Conservation (phyloP, 202 grass and related monocot genomes). For the Carex sylvatica region DNA sequence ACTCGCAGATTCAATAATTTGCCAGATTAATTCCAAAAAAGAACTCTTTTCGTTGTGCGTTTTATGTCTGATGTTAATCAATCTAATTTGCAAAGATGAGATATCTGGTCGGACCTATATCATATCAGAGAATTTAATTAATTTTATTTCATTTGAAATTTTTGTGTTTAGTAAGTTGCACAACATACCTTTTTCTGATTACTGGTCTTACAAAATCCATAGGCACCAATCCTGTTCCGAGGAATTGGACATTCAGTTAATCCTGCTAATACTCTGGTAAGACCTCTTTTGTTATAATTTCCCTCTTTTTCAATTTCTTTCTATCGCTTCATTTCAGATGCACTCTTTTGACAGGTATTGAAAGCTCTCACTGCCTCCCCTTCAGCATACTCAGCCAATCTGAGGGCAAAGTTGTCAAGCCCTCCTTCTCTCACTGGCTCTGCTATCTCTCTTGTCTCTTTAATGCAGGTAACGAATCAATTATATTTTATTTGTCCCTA, state of each 20-base stretch:
- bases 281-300: constrained; percentile 21
- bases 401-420: constrained; percentile 55
- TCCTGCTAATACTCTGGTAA: constrained; percentile 82
- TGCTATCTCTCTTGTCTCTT: constrained; percentile 78
- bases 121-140: not conserved
- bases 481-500: constrained; percentile 14
- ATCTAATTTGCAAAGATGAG: not conserved
- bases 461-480: constrained; percentile 68
- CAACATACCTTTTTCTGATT: not conserved
- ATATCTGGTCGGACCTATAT: not conserved
- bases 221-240: constrained; percentile 86
- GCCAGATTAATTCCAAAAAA: not conserved
- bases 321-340: not conserved
- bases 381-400: constrained; percentile 92
- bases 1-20: not conserved
- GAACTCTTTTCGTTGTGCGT: not conserved
- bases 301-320: constrained; percentile 3
- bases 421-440: constrained; percentile 79
- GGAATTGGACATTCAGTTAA: constrained; percentile 76
- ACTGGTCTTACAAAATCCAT: constrained; percentile 19
- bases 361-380: constrained; percentile 86
- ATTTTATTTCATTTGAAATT: not conserved
- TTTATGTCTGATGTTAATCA: not conserved
- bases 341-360: constrained; percentile 51
- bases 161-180: not conserved